Evolutionary conservation across 1,284 basidiomycete genomes (phyloP), one percentile per base, ranked within the genome.

Genomic region (Ustanciosporium gigantosporum): DNA sequence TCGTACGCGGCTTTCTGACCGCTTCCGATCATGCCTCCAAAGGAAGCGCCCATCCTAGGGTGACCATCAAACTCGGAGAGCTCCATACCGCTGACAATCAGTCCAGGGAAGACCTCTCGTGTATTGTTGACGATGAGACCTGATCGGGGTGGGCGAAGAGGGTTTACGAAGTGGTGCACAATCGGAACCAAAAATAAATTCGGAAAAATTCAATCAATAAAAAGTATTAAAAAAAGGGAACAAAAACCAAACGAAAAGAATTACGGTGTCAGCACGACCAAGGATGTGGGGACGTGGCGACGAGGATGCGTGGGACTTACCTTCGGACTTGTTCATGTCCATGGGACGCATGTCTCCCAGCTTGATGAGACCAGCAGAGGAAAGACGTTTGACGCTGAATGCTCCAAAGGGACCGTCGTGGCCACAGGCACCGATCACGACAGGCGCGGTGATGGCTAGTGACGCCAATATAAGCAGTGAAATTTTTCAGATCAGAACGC

Each of bases 341-440:
- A 73, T 58, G 2, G 74, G 79, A 16, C 85, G 81, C 89, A 90
- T 91, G 79, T 90, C 88, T 3, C 88, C 88, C 25, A 90, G 82
- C 77, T 88, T 85, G 68, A 87, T 79, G 56, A 90, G 79, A 16
- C 89, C 89, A 29, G 86, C 84, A 60, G 85, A 87, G 46, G 88
- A 88, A 49, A 91, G 82, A 27, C 89, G 83, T 79, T 90, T 91
- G 52, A 89, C 89, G 25, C 84, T 86, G 80, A 90, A 91, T 3
- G 88, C 89, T 32, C 89, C 89, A 84, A 90, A 89, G 0, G 88
- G 88, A 0, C 88, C 89, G 68, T 90, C 88, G 75, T 89, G 87
- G 13, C 87, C 85, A 25, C 86, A 87, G 31, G 76, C 77, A 8
- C 77, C 78, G 36, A 68, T 66, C 62, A 89, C 80, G n/a, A 90